Evolutionary conservation across 352 stramenopile species (phyloP).

Genomic region (Pythium insidiosum): DNA sequence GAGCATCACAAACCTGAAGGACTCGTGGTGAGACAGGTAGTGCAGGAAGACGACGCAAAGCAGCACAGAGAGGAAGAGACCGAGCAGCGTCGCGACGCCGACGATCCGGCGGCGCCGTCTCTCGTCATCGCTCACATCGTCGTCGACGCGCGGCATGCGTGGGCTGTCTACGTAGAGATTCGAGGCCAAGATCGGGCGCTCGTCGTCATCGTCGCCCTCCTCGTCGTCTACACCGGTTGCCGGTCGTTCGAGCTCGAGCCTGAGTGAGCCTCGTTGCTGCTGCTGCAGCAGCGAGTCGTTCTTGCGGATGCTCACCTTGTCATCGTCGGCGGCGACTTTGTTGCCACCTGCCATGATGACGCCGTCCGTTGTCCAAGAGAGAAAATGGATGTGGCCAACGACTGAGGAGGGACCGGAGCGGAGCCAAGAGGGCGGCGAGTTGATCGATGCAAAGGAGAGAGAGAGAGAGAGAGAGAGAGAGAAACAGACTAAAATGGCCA

Average conservation of each 20-base stretch:
- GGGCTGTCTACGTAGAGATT: constrained; percentile 75
- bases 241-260: constrained; percentile 16
- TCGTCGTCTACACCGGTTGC: constrained; percentile 21
- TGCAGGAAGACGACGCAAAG: constrained; percentile 61
- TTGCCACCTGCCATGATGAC: too few relatives aligned
- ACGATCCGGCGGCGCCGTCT: constrained; percentile 41
- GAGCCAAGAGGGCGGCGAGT: too few relatives aligned
- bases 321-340: constrained; percentile 21
- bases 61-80: constrained; percentile 48
- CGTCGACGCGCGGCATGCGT: constrained; percentile 30
- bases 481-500: too few relatives aligned
- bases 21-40: constrained; percentile 55
- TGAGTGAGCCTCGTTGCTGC: constrained; percentile 8
- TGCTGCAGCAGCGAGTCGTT: constrained; percentile 31
- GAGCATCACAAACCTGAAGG: constrained; percentile 36
- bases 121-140: constrained; percentile 40
- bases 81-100: constrained; percentile 41
- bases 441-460: too few relatives aligned
- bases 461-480: too few relatives aligned
- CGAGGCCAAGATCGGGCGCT: constrained; percentile 24
- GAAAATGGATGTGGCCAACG: too few relatives aligned
- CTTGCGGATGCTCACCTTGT: constrained; percentile 44
- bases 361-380: too few relatives aligned
- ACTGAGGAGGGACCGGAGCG: too few relatives aligned
- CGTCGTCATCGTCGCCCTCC: constrained; percentile 31